phyloP scores from a whole-genome alignment of 139 green algal genomes.

The Astrephomene gubernaculifera region DNA sequence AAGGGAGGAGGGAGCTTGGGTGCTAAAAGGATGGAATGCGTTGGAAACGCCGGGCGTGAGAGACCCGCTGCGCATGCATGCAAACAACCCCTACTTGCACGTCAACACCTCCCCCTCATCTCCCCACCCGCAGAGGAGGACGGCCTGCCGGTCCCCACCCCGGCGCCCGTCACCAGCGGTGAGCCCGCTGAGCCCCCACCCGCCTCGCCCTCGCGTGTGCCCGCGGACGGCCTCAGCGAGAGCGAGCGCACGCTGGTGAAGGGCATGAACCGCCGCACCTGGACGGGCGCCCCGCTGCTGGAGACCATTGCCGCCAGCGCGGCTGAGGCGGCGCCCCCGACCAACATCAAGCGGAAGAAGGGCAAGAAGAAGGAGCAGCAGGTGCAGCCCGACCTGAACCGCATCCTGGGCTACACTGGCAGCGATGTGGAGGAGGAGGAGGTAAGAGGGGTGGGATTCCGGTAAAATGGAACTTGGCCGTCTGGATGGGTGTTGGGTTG shows the following conservation, averaged over 20 bases:
- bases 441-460: neutral
- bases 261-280: constrained; percentile 72
- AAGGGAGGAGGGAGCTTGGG: neutral
- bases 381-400: constrained; percentile 64
- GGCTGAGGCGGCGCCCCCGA: constrained; percentile 4
- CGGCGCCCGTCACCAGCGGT: neutral
- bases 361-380: constrained; percentile 75
- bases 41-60: no score
- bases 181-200: neutral
- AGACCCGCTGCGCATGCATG: no score
- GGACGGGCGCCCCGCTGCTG: constrained; percentile 76
- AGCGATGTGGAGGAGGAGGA: constrained; percentile 56
- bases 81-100: no score
- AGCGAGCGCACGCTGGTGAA: constrained; percentile 71
- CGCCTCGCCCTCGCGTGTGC: neutral
- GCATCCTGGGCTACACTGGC: constrained; percentile 76
- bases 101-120: no score
- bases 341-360: constrained; percentile 74
- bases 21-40: no score
- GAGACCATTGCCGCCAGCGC: constrained; percentile 57
- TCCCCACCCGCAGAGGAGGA: constrained; percentile 14
- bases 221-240: constrained; percentile 48
- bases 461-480: no score
- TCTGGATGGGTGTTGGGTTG: no score
- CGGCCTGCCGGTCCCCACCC: constrained; percentile 4